Conservation (phyloP, 2,329 filamentous ascomycete genomes). For the Xylaria sp. region DNA sequence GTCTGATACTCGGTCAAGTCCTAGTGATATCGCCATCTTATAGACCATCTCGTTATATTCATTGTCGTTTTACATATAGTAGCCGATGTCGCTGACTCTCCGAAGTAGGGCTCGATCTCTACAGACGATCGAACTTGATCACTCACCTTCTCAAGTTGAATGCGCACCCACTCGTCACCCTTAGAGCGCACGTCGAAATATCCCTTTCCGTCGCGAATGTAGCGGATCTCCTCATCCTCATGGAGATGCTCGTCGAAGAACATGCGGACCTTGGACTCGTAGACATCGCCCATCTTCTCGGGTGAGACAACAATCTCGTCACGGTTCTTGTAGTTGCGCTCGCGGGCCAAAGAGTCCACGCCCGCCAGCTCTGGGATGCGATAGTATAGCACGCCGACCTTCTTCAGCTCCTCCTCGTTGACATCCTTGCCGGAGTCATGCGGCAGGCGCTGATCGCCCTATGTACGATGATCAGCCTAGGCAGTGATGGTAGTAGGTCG, state of each 20-base stretch:
- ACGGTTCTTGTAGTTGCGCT: conserved; percentile 90
- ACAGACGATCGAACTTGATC: not conserved
- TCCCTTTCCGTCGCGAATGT: conserved; percentile 86
- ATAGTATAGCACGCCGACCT: conserved; percentile 84
- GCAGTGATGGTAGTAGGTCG: not conserved
- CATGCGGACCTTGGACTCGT: conserved; percentile 91
- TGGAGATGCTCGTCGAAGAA: conserved; percentile 98
- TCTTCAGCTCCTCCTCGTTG: conserved; percentile 70
- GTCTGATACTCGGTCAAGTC: not conserved
- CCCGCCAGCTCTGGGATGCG: conserved; percentile 69
- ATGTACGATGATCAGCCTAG: conserved; percentile 32
- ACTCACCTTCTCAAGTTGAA: conserved; percentile 78
- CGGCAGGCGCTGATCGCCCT: conserved; percentile 93
- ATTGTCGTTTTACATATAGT: not conserved
- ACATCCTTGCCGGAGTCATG: conserved; percentile 86
- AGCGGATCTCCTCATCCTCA: conserved; percentile 98
- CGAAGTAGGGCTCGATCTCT: not conserved
- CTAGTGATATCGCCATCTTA: not conserved
- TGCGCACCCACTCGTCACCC: conserved; percentile 88
- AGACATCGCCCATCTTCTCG: conserved; percentile 81
- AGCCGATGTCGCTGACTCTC: not conserved
- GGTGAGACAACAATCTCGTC: conserved; percentile 93
- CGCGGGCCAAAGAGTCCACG: conserved; percentile 78
- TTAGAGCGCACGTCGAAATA: conserved; percentile 92
- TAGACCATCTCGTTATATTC: not conserved